phyloP scores from a whole-genome alignment of 2,329 filamentous ascomycete species.

The Neurospora sp. region DNA sequence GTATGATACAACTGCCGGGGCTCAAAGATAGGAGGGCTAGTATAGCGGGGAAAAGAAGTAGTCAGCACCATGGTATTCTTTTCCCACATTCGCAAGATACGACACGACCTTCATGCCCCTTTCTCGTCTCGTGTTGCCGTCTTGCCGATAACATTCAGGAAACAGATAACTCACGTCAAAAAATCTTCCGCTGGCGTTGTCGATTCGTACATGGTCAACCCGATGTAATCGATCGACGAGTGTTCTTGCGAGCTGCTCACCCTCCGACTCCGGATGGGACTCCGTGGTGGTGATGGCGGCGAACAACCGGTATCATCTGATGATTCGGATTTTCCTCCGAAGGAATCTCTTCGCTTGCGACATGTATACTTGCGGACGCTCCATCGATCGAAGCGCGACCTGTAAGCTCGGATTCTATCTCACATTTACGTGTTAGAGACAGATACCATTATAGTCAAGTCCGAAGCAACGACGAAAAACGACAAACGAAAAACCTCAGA shows the following conservation, averaged over 20 bases:
- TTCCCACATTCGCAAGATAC: background rate
- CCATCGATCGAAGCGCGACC: conserved; percentile 38
- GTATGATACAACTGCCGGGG: background rate
- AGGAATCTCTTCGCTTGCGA: conserved; percentile 9
- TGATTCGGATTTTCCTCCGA: conserved; percentile 2
- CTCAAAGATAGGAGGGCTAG: background rate
- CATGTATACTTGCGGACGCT: conserved; percentile 37
- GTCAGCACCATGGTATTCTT: background rate
- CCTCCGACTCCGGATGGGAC: background rate
- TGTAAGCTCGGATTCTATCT: conserved; percentile 31
- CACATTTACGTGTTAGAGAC: conserved; percentile 1
- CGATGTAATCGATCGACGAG: background rate
- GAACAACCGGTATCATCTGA: background rate
- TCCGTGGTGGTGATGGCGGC: conserved; percentile 1
- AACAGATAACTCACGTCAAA: background rate
- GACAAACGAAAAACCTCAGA: background rate
- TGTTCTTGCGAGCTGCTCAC: background rate
- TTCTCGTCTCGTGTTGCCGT: background rate
- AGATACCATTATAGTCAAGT: background rate
- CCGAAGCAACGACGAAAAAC: background rate
- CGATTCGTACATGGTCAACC: background rate
- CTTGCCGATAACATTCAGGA: background rate
- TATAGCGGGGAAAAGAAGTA: background rate
- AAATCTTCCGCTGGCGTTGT: background rate
- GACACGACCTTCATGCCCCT: background rate